phyloP scores from a whole-genome alignment of 345 rosid genomes.

The Pugionium cornutum region DNA sequence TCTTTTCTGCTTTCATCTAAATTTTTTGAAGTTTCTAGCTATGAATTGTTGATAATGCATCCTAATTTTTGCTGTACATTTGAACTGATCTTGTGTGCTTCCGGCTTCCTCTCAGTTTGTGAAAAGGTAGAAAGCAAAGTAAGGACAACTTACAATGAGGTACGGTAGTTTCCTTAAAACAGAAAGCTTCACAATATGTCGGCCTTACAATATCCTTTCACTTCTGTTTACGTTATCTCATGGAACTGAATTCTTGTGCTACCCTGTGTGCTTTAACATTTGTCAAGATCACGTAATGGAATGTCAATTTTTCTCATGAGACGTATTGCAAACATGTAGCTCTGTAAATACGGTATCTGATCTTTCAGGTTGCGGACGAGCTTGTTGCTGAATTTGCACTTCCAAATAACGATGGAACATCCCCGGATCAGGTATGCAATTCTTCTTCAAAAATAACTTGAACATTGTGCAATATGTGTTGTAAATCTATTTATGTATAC shows the following conservation, averaged over 20 bases:
- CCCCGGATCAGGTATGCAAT: constrained; percentile 85
- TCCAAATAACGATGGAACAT: constrained; percentile 63
- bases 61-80: neutral
- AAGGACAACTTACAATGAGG: constrained; percentile 98
- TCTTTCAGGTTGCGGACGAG: constrained; percentile 96
- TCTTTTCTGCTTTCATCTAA: neutral
- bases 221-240: no score
- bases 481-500: neutral
- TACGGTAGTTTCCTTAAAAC: constrained; percentile 46
- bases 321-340: constrained; percentile 5
- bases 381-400: constrained; percentile 97
- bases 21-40: constrained; percentile 4
- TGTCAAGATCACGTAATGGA: no score
- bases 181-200: neutral
- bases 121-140: constrained; percentile 99
- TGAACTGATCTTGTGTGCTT: constrained; percentile 9
- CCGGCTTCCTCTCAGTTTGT: constrained; percentile 61
- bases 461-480: constrained; percentile 1
- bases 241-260: no score
- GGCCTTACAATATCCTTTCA: no score
- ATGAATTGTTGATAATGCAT: constrained; percentile 5
- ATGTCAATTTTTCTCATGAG: no score
- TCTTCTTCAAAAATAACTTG: neutral
- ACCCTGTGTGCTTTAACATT: no score
- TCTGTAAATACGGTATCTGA: constrained; percentile 39